Evolutionary conservation across 192 early-diverging fungal species (phyloP).

Genomic region (Cladochytrium replicatum): DNA sequence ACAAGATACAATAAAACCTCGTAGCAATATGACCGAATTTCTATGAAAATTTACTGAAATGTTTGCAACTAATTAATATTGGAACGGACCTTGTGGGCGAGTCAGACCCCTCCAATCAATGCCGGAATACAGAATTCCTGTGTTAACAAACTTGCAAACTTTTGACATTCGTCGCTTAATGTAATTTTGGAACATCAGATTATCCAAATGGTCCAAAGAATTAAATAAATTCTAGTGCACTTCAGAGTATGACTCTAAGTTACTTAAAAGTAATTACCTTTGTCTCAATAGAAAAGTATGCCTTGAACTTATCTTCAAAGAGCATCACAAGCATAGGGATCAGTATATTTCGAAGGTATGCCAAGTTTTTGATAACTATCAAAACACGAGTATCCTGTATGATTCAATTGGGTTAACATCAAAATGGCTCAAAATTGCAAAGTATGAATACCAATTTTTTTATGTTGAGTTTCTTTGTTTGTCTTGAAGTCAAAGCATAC

Average conservation of each 20-base stretch:
- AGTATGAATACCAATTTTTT: conserved; percentile 11
- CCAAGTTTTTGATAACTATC: conserved; percentile 75
- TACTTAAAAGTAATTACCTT: conserved; percentile 29
- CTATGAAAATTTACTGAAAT: conserved; percentile 23
- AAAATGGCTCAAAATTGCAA: conserved; percentile 2
- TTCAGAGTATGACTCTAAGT: neutral
- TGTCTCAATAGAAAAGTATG: conserved; percentile 44
- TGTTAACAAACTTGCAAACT: conserved; percentile 60
- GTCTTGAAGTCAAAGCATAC: conserved; percentile 4
- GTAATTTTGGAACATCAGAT: conserved; percentile 77
- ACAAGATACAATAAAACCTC: conserved; percentile 80
- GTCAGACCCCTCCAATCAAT: conserved; percentile 76
- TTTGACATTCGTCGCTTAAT: conserved; percentile 62
- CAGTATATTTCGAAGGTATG: conserved; percentile 56
- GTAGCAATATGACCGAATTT: conserved; percentile 80
- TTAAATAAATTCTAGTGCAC: conserved; percentile 49
- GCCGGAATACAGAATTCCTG: conserved; percentile 76
- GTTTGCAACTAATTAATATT: neutral
- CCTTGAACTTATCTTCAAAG: conserved; percentile 61
- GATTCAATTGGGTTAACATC: neutral
- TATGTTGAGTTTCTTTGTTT: conserved; percentile 21
- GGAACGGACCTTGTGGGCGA: conserved; percentile 54
- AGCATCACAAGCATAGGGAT: conserved; percentile 65
- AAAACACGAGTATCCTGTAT: conserved; percentile 58
- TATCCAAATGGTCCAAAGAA: conserved; percentile 67